Evolutionary conservation across 306 rosid genomes (phyloP), one percentile per base, ranked within the genome.

Genomic region (Cucurbita ficifolia): DNA sequence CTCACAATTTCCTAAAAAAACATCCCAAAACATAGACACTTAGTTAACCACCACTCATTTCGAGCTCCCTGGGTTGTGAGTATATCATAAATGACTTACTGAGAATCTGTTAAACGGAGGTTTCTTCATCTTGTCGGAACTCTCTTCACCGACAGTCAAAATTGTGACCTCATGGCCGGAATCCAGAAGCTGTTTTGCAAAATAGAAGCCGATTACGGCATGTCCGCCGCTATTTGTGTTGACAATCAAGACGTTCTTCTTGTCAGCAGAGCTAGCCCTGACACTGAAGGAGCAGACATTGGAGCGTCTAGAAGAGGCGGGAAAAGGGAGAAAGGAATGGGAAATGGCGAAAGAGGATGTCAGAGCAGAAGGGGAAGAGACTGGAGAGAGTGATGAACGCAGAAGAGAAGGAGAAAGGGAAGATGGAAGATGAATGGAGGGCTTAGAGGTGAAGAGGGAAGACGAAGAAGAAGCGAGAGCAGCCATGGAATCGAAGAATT

Each of bases 21-120:
- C 52, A 49, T 14, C 52, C 52, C 52, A 45, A 45, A 45, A 45
- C 5, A 46, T 29, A 48, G 5, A 48, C 7, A 48, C 6, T 13
- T 5, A 49, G 18, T 49, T 22, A 11, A 22, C 36, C 7, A 21
- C 61, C 61, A 56, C 38, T 54, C 17, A 56, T 56, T 56, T 21
- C 22, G 12, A 19, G 24, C 3, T 10, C 36, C 36, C 36, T 6
- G 10, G 10, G 5, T 16, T 46, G 5, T 46, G 51, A 46, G 38
- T 1, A 24, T 2, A 57, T 22, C 3, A 11, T 0, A 56, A 56
- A 52, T 51, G 63, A 67, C 54, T 83, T 46, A 86, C 98, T 72
- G 96, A 86, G 77, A 94, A 89, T 91, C 97, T 85, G 86, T 52
- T 86, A 48, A 89, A 94, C 46, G 97, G 98, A 74, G 96, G 93